These are phyloP conservation scores for Tetracentron sinense DNA, from an alignment of 164 flowering plant species.

Conservation along the genomic window DNA sequence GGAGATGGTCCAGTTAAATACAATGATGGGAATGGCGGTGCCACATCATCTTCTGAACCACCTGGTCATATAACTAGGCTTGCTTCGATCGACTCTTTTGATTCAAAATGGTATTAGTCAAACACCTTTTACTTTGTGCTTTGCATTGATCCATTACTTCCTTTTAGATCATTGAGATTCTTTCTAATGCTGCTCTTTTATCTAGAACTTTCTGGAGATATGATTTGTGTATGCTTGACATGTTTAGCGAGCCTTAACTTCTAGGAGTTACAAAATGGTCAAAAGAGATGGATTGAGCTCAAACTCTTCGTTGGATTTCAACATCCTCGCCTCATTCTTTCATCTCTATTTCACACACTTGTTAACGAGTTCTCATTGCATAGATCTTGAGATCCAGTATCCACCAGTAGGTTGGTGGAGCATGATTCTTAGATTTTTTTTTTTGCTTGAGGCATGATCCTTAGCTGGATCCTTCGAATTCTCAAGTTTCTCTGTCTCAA, in stretches of 20 bases:
- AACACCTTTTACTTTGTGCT: background rate
- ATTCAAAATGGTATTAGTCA: slow-evolving; percentile 78
- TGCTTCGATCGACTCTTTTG: slow-evolving; percentile 97
- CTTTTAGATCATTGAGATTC: background rate
- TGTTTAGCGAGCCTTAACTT: background rate
- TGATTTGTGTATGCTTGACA: background rate
- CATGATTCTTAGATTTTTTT: background rate
- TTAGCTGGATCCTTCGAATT: too few species aligned
- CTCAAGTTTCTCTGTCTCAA: too few species aligned
- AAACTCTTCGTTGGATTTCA: too few species aligned
- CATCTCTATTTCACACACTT: too few species aligned
- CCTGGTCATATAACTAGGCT: slow-evolving; percentile 63
- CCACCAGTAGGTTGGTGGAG: too few species aligned
- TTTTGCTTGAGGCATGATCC: background rate
- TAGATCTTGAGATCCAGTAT: too few species aligned
- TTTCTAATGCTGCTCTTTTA: background rate
- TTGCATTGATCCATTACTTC: background rate
- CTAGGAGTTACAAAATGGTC: background rate
- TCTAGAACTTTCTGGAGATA: background rate
- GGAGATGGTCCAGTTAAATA: slow-evolving; percentile 50
- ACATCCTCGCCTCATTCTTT: too few species aligned
- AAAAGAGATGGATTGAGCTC: too few species aligned
- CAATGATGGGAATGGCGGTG: slow-evolving; percentile 45
- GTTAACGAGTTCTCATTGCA: too few species aligned
- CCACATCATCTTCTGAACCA: slow-evolving; percentile 63